phyloP scores from a whole-genome alignment of 1,139 yeast genomes.

The Scheffersomyces illinoinensis region DNA sequence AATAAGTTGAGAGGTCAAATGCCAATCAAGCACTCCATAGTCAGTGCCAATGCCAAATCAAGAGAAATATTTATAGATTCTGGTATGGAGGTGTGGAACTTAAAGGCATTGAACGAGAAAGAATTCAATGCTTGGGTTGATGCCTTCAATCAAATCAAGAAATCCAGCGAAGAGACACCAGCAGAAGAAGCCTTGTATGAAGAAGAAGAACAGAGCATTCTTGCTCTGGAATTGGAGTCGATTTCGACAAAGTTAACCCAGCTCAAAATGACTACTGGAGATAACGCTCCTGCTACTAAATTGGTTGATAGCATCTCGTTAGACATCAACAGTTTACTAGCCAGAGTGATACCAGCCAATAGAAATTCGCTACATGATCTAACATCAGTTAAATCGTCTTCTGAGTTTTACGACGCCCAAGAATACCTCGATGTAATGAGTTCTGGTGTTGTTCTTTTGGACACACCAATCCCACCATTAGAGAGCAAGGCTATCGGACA shows the following conservation, averaged over 20 bases:
- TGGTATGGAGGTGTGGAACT: slow-evolving; percentile 93
- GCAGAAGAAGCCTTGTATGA: slow-evolving; percentile 8
- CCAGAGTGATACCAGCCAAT: slow-evolving; percentile 11
- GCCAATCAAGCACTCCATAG: slow-evolving; percentile 79
- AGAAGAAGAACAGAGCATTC: slow-evolving; percentile 9
- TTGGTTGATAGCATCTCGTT: slow-evolving; percentile 14
- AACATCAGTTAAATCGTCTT: slow-evolving; percentile 29
- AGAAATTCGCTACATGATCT: slow-evolving; percentile 19
- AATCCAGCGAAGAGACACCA: slow-evolving; percentile 12
- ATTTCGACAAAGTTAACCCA: slow-evolving; percentile 24
- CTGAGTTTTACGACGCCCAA: slow-evolving; percentile 68
- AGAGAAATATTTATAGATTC: slow-evolving; percentile 83
- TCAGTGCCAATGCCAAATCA: slow-evolving; percentile 72
- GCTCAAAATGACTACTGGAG: slow-evolving; percentile 16
- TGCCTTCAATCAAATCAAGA: slow-evolving; percentile 61
- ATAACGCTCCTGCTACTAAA: slow-evolving; percentile 9
- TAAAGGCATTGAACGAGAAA: slow-evolving; percentile 63
- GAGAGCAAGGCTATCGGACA: slow-evolving; percentile 5
- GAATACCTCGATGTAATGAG: slow-evolving; percentile 49
- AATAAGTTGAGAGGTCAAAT: slow-evolving; percentile 85
- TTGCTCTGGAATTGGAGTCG: slow-evolving; percentile 15
- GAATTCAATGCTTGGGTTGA: slow-evolving; percentile 84
- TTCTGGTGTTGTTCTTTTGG: slow-evolving; percentile 39
- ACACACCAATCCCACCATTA: slow-evolving; percentile 6
- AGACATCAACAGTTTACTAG: slow-evolving; percentile 20